phyloP scores from a whole-genome alignment of 306 rosid genomes.

The Glycine latifolia region DNA sequence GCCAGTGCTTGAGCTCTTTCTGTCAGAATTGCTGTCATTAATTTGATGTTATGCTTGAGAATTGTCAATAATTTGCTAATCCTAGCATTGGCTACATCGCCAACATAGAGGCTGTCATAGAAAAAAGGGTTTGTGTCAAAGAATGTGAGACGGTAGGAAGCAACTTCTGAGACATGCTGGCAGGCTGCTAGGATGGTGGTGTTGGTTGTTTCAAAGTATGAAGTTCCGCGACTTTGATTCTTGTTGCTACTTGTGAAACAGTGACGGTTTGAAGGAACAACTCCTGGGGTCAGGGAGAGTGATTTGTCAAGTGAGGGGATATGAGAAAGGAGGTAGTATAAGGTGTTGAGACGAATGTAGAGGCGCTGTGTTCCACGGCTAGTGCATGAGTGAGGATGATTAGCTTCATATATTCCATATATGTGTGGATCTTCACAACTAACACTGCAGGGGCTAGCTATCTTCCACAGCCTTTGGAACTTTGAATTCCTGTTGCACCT shows the following conservation, averaged over 20 bases:
- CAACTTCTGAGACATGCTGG: constrained; percentile 80
- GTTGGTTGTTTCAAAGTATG: constrained; percentile 69
- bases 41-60: constrained; percentile 74
- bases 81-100: constrained; percentile 65
- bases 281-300: constrained; percentile 60
- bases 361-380: constrained; percentile 97
- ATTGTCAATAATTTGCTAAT: constrained; percentile 57
- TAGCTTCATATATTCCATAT: constrained; percentile 53
- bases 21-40: constrained; percentile 65
- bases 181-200: constrained; percentile 64
- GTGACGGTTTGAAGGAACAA: constrained; percentile 52
- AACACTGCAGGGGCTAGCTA: constrained; percentile 72
- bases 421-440: constrained; percentile 64
- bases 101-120: constrained; percentile 70
- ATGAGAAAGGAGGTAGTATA: constrained; percentile 67
- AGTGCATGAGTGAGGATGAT: constrained; percentile 76
- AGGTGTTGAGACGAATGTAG: constrained; percentile 90
- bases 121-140: constrained; percentile 71
- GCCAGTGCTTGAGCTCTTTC: constrained; percentile 73
- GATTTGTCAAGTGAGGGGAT: constrained; percentile 70
- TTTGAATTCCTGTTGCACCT: constrained; percentile 82
- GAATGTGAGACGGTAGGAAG: constrained; percentile 83
- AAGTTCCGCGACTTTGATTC: constrained; percentile 37
- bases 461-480: constrained; percentile 76
- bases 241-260: constrained; percentile 6